These are phyloP conservation scores for Cladorrhinum sp. DNA, from an alignment of 2,329 filamentous ascomycete species.

Conservation along the genomic window DNA sequence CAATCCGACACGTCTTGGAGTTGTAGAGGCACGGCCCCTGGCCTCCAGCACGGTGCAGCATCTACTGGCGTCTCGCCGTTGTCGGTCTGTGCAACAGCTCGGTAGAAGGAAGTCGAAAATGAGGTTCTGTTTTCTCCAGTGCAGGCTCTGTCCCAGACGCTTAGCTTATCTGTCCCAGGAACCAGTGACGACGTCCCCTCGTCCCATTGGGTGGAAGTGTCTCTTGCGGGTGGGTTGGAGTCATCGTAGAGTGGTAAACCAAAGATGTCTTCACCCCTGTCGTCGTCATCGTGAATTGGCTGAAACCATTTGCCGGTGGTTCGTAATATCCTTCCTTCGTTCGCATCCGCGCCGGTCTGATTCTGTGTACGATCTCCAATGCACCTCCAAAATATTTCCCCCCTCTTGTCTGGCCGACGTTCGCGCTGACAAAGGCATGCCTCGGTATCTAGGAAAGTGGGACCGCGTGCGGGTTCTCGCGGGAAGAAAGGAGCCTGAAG, in stretches of 20 bases:
- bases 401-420: constrained; percentile 16
- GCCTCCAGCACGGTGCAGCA: constrained; percentile 41
- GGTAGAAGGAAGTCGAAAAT: constrained; percentile 43
- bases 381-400: constrained; percentile 40
- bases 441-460: constrained; percentile 39
- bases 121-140: constrained; percentile 40
- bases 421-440: constrained; percentile 40
- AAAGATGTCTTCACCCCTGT: constrained; percentile 13
- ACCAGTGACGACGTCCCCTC: constrained; percentile 27
- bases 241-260: constrained; percentile 35
- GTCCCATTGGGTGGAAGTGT: constrained; percentile 32
- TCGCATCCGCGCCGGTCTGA: not conserved
- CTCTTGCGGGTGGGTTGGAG: constrained; percentile 36
- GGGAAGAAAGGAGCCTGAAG: constrained; percentile 39
- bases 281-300: constrained; percentile 26
- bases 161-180: constrained; percentile 29
- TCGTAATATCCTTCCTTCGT: constrained; percentile 30
- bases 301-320: constrained; percentile 44
- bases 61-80: constrained; percentile 33
- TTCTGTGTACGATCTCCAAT: constrained; percentile 44
- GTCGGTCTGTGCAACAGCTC: constrained; percentile 29
- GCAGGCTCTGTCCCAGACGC: constrained; percentile 39
- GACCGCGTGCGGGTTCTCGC: constrained; percentile 30
- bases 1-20: constrained; percentile 39
- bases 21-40: constrained; percentile 39